Base-by-base conservation (phyloP, 257 asterid genomes). In the Mitragyna speciosa region DNA sequence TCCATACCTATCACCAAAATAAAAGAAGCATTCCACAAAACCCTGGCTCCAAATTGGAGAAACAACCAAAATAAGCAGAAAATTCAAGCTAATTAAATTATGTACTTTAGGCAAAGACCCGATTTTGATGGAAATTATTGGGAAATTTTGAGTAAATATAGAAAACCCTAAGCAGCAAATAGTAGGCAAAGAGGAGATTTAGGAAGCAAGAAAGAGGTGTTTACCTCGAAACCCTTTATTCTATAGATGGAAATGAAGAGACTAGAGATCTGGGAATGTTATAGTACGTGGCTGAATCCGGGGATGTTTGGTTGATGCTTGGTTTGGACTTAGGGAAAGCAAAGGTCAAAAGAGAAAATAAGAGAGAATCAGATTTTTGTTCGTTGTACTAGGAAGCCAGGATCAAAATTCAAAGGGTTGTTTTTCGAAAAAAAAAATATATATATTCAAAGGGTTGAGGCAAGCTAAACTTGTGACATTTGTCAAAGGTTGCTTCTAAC, bases 151-250 rank as follows among this genome's bases (percentile, higher is more conserved):
- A 14, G 36, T 24, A 5, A 20, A 65, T 33, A 14, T 24, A 36
- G 71, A 68, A 28, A 83, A 65, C 30, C 48, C 56, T 31, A 73
- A 16, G 36, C 28, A 39, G 59, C 49, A 4, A 54, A 14, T 15
- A 20, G 51, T 51, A 22, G n/a, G 70, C 28, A 33, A 45, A 28
- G 73, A 73, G 47, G 67, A 73, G 78, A 78, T 52, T 54, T 48
- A 68, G 85, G 73, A 82, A 36, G 66, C 54, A 33, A 20, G 26
- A 41, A 43, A 61, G 76, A 56, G 79, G 39, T 51, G 76, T 76
- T 70, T 77, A 76, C 69, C 30, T 47, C 10, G 8, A 54, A 54
- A 17, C 26, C 26, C 26, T 1, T 17, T 54, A 17, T 7, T 54
- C n/a, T 20, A 2, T 54, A 19, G n/a, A 54, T 19, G 63, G 26